A percentile compares a stretch with the other conserved stretches of the same genome.
These are phyloP conservation scores for Aspergillus cavernicola DNA, from an alignment of 495 filamentous ascomycete species.

Conservation along the genomic window DNA sequence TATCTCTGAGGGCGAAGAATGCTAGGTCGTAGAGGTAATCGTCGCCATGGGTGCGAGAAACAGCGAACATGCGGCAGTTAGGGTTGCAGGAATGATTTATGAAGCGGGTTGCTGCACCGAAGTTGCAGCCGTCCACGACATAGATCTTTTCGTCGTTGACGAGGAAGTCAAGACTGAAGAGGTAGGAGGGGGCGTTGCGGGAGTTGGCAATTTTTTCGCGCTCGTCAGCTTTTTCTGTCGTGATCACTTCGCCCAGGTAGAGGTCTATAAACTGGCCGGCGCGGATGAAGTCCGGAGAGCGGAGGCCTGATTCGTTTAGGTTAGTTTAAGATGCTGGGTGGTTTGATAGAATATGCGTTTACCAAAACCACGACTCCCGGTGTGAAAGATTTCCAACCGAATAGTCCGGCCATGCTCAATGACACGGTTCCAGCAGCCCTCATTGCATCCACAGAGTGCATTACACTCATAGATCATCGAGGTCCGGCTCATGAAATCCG, in stretches of 20 bases:
- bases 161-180: conserved; percentile 85
- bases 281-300: conserved; percentile 61
- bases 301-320: conserved; percentile 58
- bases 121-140: conserved; percentile 56
- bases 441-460: conserved; percentile 60
- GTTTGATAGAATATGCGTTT: conserved; percentile 14
- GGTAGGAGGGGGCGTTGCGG: conserved; percentile 53
- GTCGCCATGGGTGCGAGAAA: conserved; percentile 74
- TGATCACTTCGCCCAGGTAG: conserved; percentile 88
- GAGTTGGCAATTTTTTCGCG: conserved; percentile 53
- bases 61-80: conserved; percentile 77
- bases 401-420: conserved; percentile 76
- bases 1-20: conserved; percentile 73
- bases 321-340: conserved; percentile 13
- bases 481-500: conserved; percentile 30
- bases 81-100: conserved; percentile 69
- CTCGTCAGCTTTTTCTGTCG: conserved; percentile 58
- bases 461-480: conserved; percentile 81
- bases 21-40: conserved; percentile 78
- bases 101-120: conserved; percentile 56
- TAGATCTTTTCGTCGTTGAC: conserved; percentile 44
- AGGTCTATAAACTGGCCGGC: conserved; percentile 83
- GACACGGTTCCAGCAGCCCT: conserved; percentile 70
- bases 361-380: conserved; percentile 77
- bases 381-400: conserved; percentile 78